These are phyloP conservation scores for Globisporangium cystogenes DNA, from an alignment of 352 stramenopile genomes.

Conservation along the genomic window DNA sequence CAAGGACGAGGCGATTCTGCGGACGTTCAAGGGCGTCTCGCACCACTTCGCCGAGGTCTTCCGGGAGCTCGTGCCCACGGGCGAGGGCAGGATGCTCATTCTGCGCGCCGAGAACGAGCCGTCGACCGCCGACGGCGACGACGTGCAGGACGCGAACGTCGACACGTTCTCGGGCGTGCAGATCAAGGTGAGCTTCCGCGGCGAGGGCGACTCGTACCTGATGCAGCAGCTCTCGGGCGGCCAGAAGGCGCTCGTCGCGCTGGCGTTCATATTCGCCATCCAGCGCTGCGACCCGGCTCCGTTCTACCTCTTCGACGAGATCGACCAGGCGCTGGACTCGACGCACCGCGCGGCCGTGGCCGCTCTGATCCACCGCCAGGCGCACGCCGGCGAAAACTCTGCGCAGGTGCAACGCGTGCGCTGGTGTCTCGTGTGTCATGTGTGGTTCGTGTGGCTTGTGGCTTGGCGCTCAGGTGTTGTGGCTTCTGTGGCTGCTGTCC, in stretches of 20 bases:
- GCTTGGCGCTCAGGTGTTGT: too few relatives aligned
- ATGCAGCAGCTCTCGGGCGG: constrained; percentile 99
- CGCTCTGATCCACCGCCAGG: constrained; percentile 95
- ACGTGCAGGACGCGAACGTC: constrained; percentile 42
- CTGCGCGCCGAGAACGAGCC: constrained; percentile 81
- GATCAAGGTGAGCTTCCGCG: constrained; percentile 97
- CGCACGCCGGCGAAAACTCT: constrained; percentile 91
- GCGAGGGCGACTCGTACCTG: constrained; percentile 94
- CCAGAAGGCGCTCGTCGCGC: constrained; percentile 98
- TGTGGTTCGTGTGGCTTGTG: too few relatives aligned
- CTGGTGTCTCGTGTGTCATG: too few relatives aligned
- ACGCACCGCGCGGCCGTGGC: constrained; percentile 97
- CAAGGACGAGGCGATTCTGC: constrained; percentile 98
- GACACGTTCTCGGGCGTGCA: constrained; percentile 96
- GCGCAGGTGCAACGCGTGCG: too few relatives aligned
- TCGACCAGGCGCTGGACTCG: constrained; percentile 99
- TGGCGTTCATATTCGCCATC: constrained; percentile 99
- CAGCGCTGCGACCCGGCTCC: constrained; percentile 97
- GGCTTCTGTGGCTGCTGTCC: neutral
- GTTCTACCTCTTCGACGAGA: constrained; percentile 99
- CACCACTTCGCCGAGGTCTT: constrained; percentile 99
- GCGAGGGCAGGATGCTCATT: constrained; percentile 95
- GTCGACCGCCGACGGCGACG: constrained; percentile 13
- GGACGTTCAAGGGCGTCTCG: constrained; percentile 98
- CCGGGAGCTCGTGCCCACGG: constrained; percentile 95